These are phyloP conservation scores for Misopates orontium DNA, from an alignment of 257 asterid species.

Conservation along the genomic window DNA sequence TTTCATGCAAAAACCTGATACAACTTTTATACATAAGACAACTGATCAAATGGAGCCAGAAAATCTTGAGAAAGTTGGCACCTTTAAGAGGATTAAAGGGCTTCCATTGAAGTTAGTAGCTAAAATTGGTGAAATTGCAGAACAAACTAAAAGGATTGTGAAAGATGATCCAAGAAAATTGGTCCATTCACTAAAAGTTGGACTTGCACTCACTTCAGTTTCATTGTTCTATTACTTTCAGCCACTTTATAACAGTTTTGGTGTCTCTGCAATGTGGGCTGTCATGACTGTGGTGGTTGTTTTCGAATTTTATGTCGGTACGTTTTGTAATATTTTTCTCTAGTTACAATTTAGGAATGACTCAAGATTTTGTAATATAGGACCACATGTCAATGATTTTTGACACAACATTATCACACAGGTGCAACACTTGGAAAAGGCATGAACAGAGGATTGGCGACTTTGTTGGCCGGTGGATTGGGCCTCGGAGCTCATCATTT, in stretches of 20 bases:
- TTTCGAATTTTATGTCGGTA: conserved; percentile 75
- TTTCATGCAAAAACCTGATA: conserved; percentile 9
- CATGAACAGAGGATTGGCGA: conserved; percentile 72
- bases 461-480: conserved; percentile 61
- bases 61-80: conserved; percentile 29
- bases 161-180: conserved; percentile 72
- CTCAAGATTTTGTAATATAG: no score
- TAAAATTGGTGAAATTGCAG: conserved; percentile 34
- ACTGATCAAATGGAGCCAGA: conserved; percentile 46
- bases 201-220: conserved; percentile 63
- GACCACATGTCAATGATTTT: no score
- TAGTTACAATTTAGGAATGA: no score
- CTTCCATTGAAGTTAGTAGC: conserved; percentile 25
- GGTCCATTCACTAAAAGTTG: conserved; percentile 74
- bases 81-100: conserved; percentile 37
- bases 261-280: conserved; percentile 80
- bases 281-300: conserved; percentile 81
- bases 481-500: conserved; percentile 74
- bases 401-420: conserved; percentile 9
- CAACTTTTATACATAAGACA: not conserved
- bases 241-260: conserved; percentile 63
- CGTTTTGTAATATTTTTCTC: not conserved
- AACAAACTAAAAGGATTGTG: conserved; percentile 40
- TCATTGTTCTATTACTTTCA: conserved; percentile 67
- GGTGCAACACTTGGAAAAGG: conserved; percentile 87